These are phyloP conservation scores for Protomyces gravidus DNA, from an alignment of 1,139 yeast species.

Conservation along the genomic window DNA sequence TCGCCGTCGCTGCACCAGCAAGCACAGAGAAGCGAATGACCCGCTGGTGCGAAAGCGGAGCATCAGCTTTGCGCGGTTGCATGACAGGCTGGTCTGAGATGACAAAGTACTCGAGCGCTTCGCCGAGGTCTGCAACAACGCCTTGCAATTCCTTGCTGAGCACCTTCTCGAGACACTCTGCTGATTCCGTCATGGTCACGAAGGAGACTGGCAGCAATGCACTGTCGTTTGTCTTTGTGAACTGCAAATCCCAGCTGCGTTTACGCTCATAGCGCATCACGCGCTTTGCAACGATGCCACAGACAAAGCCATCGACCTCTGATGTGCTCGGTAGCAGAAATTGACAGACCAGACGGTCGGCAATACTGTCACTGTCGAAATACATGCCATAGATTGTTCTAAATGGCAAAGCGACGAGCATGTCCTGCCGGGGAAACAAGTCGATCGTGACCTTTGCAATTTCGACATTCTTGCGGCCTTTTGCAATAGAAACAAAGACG, in stretches of 20 bases:
- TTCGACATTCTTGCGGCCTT: conserved; percentile 78
- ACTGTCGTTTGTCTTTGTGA: conserved; percentile 68
- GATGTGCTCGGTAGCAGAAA: conserved; percentile 20
- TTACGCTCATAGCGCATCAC: conserved; percentile 75
- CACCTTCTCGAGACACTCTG: conserved; percentile 69
- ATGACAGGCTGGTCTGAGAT: conserved; percentile 69
- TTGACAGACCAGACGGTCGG: conserved; percentile 26
- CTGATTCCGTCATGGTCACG: conserved; percentile 85
- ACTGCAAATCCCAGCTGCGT: conserved; percentile 72
- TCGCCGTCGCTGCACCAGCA: conserved; percentile 7
- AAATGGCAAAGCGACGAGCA: conserved; percentile 61
- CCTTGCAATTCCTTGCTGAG: conserved; percentile 52
- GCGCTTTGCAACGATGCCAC: conserved; percentile 79
- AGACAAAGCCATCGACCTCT: conserved; percentile 55
- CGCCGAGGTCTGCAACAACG: conserved; percentile 50
- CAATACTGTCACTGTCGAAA: conserved; percentile 34
- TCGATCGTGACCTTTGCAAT: conserved; percentile 58
- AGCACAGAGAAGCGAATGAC: conserved; percentile 2
- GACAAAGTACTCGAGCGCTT: conserved; percentile 58
- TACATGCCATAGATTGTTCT: conserved; percentile 35
- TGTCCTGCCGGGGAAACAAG: conserved; percentile 75
- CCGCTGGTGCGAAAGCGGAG: conserved; percentile 17
- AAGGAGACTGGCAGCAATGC: conserved; percentile 57
- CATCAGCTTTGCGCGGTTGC: conserved; percentile 53
- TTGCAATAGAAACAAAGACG: conserved; percentile 71